These are phyloP conservation scores for Aspergillus aculeatinus DNA, from an alignment of 2,329 filamentous ascomycete genomes.

Conservation along the genomic window DNA sequence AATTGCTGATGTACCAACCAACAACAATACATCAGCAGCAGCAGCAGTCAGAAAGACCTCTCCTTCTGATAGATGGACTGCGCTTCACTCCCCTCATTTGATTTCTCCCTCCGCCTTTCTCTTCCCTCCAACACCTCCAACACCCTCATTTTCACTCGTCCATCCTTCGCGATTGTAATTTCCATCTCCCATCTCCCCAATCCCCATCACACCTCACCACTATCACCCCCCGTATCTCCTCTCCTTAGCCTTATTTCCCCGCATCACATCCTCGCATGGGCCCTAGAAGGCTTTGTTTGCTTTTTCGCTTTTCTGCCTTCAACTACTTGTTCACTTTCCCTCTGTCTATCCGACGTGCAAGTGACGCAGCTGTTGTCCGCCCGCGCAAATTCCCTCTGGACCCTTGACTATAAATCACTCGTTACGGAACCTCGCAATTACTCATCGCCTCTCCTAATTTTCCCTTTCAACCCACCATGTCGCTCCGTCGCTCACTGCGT, in stretches of 20 bases:
- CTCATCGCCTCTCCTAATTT: background rate
- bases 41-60: background rate
- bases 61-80: conserved; percentile 6
- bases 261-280: background rate
- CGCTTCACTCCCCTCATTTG: conserved; percentile 10
- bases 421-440: background rate
- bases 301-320: conserved; percentile 1
- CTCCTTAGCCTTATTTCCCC: background rate
- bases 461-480: conserved; percentile 27
- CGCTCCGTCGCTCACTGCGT: conserved; percentile 41
- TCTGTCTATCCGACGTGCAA: background rate
- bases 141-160: background rate
- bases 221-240: background rate
- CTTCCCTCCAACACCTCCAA: background rate
- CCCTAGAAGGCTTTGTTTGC: conserved; percentile 10
- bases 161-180: conserved; percentile 9
- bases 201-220: conserved; percentile 2
- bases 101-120: background rate
- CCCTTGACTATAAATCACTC: background rate
- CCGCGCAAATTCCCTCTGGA: background rate
- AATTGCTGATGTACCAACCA: background rate
- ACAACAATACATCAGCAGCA: background rate
- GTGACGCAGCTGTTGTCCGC: background rate
- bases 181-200: background rate
- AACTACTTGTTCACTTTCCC: background rate